These are phyloP conservation scores for Acanthamoeba polyphaga DNA, from an alignment of 208 protist species.

Conservation along the genomic window DNA sequence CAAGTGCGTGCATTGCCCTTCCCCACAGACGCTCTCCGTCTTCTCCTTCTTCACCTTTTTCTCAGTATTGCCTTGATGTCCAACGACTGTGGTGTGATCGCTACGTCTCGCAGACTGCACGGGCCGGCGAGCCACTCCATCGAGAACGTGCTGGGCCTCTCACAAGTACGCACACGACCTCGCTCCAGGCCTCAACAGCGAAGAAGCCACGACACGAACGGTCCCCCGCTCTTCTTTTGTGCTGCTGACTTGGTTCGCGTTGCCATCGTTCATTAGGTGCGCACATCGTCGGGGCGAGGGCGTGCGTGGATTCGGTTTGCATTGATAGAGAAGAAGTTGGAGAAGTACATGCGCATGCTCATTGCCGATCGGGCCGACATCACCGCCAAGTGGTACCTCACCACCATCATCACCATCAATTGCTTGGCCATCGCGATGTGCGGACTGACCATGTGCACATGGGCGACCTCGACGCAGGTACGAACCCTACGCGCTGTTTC, in stretches of 20 bases:
- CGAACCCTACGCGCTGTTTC: slow-evolving; percentile 30
- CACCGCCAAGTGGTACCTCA: slow-evolving; percentile 17
- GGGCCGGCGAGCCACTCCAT: slow-evolving; percentile 2
- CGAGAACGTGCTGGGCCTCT: slow-evolving; percentile 26
- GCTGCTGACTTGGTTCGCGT: not conserved
- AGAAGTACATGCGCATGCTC: slow-evolving; percentile 56
- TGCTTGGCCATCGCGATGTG: not conserved
- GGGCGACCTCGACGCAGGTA: not conserved
- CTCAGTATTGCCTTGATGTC: too few relatives aligned
- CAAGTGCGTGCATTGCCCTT: not conserved
- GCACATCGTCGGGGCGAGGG: not conserved
- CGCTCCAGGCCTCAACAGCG: not conserved
- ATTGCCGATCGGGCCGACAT: not conserved
- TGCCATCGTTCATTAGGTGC: not conserved
- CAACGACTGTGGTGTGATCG: too few relatives aligned
- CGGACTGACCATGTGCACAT: not conserved
- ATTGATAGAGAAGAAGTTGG: slow-evolving; percentile 53
- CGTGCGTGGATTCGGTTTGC: slow-evolving; percentile 59
- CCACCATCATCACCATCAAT: not conserved
- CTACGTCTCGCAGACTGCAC: not conserved
- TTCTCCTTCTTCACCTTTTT: not conserved
- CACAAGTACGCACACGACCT: not conserved
- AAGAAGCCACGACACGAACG: not conserved
- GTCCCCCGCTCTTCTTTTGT: not conserved
- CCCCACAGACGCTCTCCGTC: not conserved